Base-by-base conservation (phyloP, 768 basidiomycete species). In the Leccinum disarticulatum region DNA sequence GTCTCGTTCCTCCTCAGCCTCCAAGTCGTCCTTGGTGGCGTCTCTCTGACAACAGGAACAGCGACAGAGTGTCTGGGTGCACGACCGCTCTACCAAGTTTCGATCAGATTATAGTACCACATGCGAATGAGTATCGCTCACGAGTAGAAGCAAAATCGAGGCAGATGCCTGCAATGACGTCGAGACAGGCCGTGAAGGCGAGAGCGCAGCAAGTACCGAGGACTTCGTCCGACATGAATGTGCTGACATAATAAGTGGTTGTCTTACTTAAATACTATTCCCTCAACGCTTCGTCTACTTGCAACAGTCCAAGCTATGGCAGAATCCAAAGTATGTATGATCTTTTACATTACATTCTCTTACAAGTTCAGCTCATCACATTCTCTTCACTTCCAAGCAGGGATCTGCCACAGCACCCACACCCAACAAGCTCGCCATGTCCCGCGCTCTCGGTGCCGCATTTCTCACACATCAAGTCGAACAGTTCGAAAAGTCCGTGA, bases 401-500 rank as follows among this genome's bases (percentile, higher is more conserved):
- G 67, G 62, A 15, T 62, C 70, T 52, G 57, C 66, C 57, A 55
- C 72, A n/a, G 33, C 64, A 15, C 56, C 75, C 54, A 71, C 71
- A 35, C 69, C 77, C 31, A 85, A 82, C 73, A 88, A 87, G 71
- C 71, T 89, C 46, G 90, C 90, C 58, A 90, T 94, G 89, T 93
- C 91, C 57, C 84, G 87, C 62, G 91, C 92, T 1, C 83, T 94
- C 41, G 92, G 92, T 19, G 91, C 91, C 30, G 92, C 92, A 3
- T 93, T 93, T 70, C 82, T 94, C 60, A 88, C 82, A 63, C 91
- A 94, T 66, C 91, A 94, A 67, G 92, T 94, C 48, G 90, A 93
- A 65, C 88, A 93, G 68, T 85, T 94, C 56, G 91, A 94, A 77
- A 88, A 88, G 73, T 79, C 86, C 0, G 87, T 91, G n/a, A 76